A percentile compares a stretch with the other conserved stretches of the same genome.
phyloP scores from a whole-genome alignment of 441 rosid species.

The Bruguiera hainesii region DNA sequence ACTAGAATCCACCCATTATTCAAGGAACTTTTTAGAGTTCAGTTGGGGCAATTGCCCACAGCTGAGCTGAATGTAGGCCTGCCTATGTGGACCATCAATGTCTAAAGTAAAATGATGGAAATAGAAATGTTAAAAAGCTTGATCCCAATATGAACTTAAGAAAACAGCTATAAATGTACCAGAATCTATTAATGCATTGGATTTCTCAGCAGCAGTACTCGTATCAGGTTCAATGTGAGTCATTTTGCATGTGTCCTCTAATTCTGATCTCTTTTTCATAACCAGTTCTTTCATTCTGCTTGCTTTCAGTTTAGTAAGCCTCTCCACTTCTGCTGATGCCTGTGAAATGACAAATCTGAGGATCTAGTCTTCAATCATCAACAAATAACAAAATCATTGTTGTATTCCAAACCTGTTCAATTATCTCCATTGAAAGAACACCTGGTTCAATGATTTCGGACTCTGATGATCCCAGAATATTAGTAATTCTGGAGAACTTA shows the following conservation, averaged over 20 bases:
- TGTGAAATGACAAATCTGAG: slow-evolving; percentile 24
- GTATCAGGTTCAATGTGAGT: slow-evolving; percentile 69
- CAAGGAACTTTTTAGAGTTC: no score
- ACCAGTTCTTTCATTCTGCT: slow-evolving; percentile 90
- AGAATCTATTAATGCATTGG: slow-evolving; percentile 67
- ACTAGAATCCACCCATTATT: no score
- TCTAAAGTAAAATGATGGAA: slow-evolving; percentile 4
- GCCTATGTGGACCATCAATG: neutral
- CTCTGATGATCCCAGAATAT: slow-evolving; percentile 59
- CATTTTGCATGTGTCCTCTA: slow-evolving; percentile 77
- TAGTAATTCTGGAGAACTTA: slow-evolving; percentile 47
- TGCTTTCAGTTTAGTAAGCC: slow-evolving; percentile 69
- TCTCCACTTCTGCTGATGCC: slow-evolving; percentile 79
- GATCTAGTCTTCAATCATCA: slow-evolving; percentile 7
- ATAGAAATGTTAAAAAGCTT: neutral
- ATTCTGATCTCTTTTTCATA: slow-evolving; percentile 68
- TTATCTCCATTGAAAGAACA: slow-evolving; percentile 61
- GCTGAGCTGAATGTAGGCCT: no score
- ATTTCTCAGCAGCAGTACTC: slow-evolving; percentile 47
- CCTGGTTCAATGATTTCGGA: slow-evolving; percentile 60
- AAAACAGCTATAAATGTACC: slow-evolving; percentile 37
- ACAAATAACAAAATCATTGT: slow-evolving; percentile 1
- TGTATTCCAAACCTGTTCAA: slow-evolving; percentile 59
- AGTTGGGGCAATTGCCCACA: no score
- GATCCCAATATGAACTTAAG: neutral